Conservation (phyloP, 768 basidiomycete species). For the Auriscalpium orientale region DNA sequence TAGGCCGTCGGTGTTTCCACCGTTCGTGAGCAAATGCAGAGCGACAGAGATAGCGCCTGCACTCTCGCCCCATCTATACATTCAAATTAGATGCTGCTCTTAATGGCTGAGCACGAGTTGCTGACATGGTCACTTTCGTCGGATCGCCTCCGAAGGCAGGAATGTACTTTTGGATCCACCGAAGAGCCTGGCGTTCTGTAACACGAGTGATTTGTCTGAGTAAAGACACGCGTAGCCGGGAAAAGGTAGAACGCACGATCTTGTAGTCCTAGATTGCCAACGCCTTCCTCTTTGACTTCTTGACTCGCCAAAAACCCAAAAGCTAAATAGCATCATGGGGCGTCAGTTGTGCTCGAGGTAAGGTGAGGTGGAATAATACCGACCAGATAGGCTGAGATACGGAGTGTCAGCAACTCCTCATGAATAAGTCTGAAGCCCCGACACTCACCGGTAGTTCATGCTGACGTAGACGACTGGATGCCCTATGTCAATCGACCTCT, state of each 20-base stretch:
- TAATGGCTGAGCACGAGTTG: too few relatives aligned
- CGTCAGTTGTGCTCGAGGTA: too few relatives aligned
- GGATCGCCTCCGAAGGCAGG: slow-evolving; percentile 34
- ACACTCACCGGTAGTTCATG: slow-evolving; percentile 41
- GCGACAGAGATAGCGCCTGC: slow-evolving; percentile 31
- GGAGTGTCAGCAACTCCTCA: background rate
- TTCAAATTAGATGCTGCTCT: background rate
- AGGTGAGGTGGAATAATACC: background rate
- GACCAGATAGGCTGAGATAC: background rate
- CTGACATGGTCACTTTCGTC: slow-evolving; percentile 22
- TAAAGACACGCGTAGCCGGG: background rate
- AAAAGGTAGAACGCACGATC: slow-evolving; percentile 6
- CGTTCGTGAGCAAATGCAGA: slow-evolving; percentile 21
- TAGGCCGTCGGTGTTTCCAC: slow-evolving; percentile 16
- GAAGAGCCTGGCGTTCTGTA: slow-evolving; percentile 26
- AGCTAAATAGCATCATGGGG: background rate
- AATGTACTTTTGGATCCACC: slow-evolving; percentile 37
- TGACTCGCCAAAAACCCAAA: slow-evolving; percentile 11
- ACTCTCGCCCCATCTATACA: slow-evolving; percentile 25
- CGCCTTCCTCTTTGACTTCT: slow-evolving; percentile 10
- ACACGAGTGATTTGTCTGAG: too few relatives aligned
- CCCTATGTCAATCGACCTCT: slow-evolving; percentile 34
- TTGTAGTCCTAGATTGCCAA: slow-evolving; percentile 14
- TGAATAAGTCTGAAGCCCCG: background rate
- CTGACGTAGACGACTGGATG: slow-evolving; percentile 45